A percentile compares a stretch with the other conserved stretches of the same genome.
These are phyloP conservation scores for Lablab purpureus DNA, from an alignment of 306 rosid genomes.

Conservation along the genomic window DNA sequence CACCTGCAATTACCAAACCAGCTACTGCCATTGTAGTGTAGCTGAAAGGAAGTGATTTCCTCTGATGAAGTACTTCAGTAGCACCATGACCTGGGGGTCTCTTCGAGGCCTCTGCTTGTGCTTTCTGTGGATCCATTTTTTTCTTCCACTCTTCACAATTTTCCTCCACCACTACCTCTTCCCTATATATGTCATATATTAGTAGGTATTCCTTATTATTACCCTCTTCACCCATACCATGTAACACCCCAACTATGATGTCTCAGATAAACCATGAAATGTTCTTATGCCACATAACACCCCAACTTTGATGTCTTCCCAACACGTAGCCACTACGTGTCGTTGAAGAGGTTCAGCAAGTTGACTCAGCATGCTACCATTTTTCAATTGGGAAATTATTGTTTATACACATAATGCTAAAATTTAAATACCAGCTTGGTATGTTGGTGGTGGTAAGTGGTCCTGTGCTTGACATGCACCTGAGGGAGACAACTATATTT, in stretches of 20 bases:
- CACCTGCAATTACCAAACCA: slow-evolving; percentile 56
- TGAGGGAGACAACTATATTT: no score
- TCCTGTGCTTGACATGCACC: no score
- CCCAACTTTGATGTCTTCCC: neutral
- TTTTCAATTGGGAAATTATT: neutral
- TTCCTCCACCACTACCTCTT: neutral
- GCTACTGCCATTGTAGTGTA: slow-evolving; percentile 46
- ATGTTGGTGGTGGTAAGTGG: no score
- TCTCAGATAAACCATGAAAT: slow-evolving; percentile 8
- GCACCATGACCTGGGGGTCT: slow-evolving; percentile 69
- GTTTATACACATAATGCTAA: neutral
- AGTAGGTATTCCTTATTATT: no score
- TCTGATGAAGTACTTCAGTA: slow-evolving; percentile 72
- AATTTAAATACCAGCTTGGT: no score
- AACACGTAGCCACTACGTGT: slow-evolving; percentile 53
- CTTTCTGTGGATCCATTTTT: slow-evolving; percentile 66
- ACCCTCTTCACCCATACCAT: neutral
- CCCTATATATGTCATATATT: neutral
- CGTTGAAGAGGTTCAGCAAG: neutral
- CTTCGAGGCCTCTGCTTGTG: slow-evolving; percentile 65
- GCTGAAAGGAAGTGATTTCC: slow-evolving; percentile 61
- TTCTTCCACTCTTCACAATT: slow-evolving; percentile 59
- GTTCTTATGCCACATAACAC: slow-evolving; percentile 35
- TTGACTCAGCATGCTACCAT: neutral
- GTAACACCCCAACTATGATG: no score